These are phyloP conservation scores for Ogataea salicorniae DNA, from an alignment of 805 yeast species.

Conservation along the genomic window DNA sequence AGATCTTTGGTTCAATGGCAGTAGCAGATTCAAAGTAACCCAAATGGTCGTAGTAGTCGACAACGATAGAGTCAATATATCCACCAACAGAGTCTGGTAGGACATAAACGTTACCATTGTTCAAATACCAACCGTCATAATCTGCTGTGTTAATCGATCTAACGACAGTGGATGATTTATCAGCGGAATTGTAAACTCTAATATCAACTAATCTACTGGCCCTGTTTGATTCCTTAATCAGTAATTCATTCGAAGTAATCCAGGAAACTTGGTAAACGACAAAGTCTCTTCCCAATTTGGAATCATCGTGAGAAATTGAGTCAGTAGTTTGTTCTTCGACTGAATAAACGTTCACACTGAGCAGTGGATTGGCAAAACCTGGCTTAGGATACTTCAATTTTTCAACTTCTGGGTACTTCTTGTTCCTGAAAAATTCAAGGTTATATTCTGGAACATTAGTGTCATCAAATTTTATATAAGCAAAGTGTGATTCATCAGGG, in stretches of 20 bases:
- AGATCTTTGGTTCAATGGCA: conserved; percentile 34
- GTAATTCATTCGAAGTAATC: conserved; percentile 43
- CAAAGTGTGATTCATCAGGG: conserved; percentile 51
- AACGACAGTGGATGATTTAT: conserved; percentile 31
- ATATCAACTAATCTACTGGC: conserved; percentile 51
- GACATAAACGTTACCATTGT: conserved; percentile 32
- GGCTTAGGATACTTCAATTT: conserved; percentile 68
- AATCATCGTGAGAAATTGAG: conserved; percentile 25
- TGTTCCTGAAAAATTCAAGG: conserved; percentile 45
- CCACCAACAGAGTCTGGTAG: conserved; percentile 41
- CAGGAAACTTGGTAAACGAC: conserved; percentile 60
- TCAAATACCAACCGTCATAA: conserved; percentile 52
- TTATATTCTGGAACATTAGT: conserved; percentile 49
- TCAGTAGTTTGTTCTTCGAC: conserved; percentile 23
- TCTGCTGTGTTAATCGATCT: conserved; percentile 40
- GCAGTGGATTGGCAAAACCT: conserved; percentile 56
- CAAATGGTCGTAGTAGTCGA: conserved; percentile 55
- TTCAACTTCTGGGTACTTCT: conserved; percentile 42
- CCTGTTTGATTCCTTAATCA: conserved; percentile 61
- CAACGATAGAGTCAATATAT: conserved; percentile 57
- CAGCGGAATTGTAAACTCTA: conserved; percentile 35
- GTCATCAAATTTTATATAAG: conserved; percentile 57
- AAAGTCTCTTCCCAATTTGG: conserved; percentile 38
- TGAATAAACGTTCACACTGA: conserved; percentile 42
- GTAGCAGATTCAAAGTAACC: conserved; percentile 50